These are phyloP conservation scores for Chaetothyriales sp. DNA, from an alignment of 2,329 filamentous ascomycete genomes.

Conservation along the genomic window DNA sequence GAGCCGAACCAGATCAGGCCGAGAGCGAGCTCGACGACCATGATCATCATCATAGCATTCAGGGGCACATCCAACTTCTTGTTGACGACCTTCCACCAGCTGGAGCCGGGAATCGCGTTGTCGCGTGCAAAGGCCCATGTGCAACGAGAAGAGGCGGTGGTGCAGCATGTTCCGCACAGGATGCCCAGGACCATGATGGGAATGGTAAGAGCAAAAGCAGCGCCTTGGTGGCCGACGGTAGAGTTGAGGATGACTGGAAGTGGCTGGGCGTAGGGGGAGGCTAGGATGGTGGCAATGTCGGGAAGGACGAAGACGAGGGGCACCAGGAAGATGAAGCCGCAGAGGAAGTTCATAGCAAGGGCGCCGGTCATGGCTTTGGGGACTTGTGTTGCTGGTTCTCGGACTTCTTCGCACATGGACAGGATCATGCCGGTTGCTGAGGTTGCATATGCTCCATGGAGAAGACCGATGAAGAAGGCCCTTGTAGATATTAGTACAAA, in stretches of 20 bases:
- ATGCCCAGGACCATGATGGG: slow-evolving; percentile 61
- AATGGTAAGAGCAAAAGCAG: slow-evolving; percentile 61
- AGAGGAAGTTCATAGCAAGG: slow-evolving; percentile 50
- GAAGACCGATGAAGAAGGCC: slow-evolving; percentile 55
- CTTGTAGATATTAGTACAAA: background rate
- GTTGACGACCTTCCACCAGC: slow-evolving; percentile 52
- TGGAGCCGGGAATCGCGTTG: slow-evolving; percentile 56
- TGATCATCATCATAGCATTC: slow-evolving; percentile 24
- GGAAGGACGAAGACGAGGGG: slow-evolving; percentile 56
- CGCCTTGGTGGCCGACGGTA: slow-evolving; percentile 47
- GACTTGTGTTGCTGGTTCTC: slow-evolving; percentile 45
- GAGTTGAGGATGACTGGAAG: slow-evolving; percentile 45
- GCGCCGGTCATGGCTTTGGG: slow-evolving; percentile 49
- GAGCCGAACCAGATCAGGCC: slow-evolving; percentile 36
- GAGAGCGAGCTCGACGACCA: slow-evolving; percentile 33
- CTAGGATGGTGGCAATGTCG: slow-evolving; percentile 40
- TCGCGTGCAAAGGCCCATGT: slow-evolving; percentile 64
- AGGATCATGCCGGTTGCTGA: slow-evolving; percentile 70
- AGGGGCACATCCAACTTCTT: slow-evolving; percentile 53
- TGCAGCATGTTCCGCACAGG: slow-evolving; percentile 59
- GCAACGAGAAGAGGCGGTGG: slow-evolving; percentile 59
- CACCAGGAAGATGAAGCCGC: slow-evolving; percentile 53
- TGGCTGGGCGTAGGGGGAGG: slow-evolving; percentile 56
- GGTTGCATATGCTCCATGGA: slow-evolving; percentile 59
- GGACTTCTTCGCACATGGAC: slow-evolving; percentile 62